A percentile compares a stretch with the other conserved stretches of the same genome.
Conservation (phyloP, 306 rosid genomes). For the Astragalus glycyphyllos region DNA sequence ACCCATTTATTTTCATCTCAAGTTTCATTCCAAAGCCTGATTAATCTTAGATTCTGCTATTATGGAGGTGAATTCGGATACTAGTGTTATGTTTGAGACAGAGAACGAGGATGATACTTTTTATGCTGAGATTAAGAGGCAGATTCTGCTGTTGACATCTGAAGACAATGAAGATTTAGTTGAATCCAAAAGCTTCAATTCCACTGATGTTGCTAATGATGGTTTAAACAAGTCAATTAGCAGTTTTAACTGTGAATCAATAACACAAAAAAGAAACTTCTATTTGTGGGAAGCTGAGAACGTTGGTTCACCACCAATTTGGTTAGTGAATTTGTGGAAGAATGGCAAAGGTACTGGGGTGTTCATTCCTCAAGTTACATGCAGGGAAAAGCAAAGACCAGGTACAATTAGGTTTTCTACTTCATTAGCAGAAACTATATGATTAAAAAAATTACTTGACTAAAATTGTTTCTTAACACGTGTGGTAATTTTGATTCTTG, state of each 20-base stretch:
- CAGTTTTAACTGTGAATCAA: neutral
- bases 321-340: constrained; percentile 59
- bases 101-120: constrained; percentile 59
- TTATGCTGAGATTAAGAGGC: constrained; percentile 71
- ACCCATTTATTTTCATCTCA: neutral
- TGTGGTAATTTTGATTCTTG: constrained; percentile 5
- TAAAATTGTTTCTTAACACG: neutral
- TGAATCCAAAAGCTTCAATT: constrained; percentile 35
- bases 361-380: constrained; percentile 66
- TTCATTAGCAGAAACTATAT: neutral
- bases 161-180: constrained; percentile 56
- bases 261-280: constrained; percentile 23
- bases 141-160: constrained; percentile 64
- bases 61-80: constrained; percentile 45
- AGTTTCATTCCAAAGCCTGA: neutral
- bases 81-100: constrained; percentile 44
- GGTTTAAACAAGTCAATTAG: constrained; percentile 2
- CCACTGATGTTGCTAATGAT: constrained; percentile 6
- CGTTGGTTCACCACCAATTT: constrained; percentile 45
- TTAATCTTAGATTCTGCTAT: neutral
- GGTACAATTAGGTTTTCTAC: constrained; percentile 37
- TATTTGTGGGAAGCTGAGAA: constrained; percentile 48
- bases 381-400: constrained; percentile 45
- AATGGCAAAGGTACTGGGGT: constrained; percentile 76
- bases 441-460: neutral